Conservation (phyloP, 495 filamentous ascomycete genomes). For the Penicillium alfredii region DNA sequence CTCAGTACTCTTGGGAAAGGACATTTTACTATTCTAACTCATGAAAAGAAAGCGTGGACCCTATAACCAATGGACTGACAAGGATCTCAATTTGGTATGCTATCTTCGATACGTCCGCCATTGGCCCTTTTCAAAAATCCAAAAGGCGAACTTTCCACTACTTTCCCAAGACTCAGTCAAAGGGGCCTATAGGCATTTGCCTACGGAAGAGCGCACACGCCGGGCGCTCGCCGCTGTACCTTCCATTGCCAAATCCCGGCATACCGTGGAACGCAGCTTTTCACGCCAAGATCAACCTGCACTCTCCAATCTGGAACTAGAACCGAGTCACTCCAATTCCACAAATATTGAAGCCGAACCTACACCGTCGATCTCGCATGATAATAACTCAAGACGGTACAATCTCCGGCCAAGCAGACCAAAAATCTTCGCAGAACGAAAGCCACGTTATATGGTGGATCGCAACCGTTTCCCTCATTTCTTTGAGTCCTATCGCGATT, state of each 20-base stretch:
- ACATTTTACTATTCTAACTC: too few relatives aligned
- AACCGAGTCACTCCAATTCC: background rate
- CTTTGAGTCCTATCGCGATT: slow-evolving; percentile 3
- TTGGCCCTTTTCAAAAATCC: slow-evolving; percentile 8
- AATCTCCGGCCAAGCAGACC: slow-evolving; percentile 7
- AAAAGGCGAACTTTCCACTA: slow-evolving; percentile 5
- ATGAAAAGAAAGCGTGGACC: slow-evolving; percentile 1
- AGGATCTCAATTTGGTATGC: slow-evolving; percentile 7
- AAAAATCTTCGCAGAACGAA: slow-evolving; percentile 2
- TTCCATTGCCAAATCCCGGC: slow-evolving; percentile 1
- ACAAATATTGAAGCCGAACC: slow-evolving; percentile 2
- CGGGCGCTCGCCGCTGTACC: background rate
- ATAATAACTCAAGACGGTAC: slow-evolving; percentile 2
- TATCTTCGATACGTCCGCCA: slow-evolving; percentile 4
- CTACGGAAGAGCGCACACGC: slow-evolving; percentile 7
- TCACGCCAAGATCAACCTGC: background rate
- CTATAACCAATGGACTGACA: slow-evolving; percentile 2
- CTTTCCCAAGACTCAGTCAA: slow-evolving; percentile 4
- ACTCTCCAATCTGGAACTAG: background rate
- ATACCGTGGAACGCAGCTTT: background rate
- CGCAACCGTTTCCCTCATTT: slow-evolving; percentile 6
- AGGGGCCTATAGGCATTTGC: slow-evolving; percentile 4
- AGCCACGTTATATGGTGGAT: slow-evolving; percentile 5
- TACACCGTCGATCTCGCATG: too few relatives aligned
- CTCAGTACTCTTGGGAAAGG: background rate